Conservation (phyloP, 2,329 filamentous ascomycete species). For the Colletotrichum liriopes region DNA sequence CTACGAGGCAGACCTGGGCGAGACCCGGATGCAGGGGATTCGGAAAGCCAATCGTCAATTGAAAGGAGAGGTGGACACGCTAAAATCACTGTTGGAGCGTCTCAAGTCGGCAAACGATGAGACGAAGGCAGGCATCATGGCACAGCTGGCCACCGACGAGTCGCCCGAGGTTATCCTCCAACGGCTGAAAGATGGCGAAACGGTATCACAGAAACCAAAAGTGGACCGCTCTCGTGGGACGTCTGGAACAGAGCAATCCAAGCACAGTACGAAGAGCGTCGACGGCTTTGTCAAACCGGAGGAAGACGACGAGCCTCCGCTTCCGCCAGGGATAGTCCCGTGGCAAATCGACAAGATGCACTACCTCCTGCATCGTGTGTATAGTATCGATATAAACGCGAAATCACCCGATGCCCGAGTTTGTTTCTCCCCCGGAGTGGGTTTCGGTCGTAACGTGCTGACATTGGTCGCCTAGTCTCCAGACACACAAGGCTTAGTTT, state of each 20-base stretch:
- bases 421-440: neutral
- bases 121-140: conserved; percentile 14
- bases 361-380: conserved; percentile 20
- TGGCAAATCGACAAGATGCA: conserved; percentile 37
- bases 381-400: conserved; percentile 9
- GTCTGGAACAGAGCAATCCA: neutral
- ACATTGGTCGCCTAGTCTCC: neutral
- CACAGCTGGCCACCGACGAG: conserved; percentile 10
- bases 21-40: conserved; percentile 39
- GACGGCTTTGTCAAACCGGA: conserved; percentile 1
- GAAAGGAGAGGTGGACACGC: conserved; percentile 1
- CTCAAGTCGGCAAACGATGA: conserved; percentile 21
- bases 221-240: neutral
- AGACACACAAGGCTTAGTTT: neutral
- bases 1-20: conserved; percentile 34
- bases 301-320: conserved; percentile 1
- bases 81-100: conserved; percentile 25
- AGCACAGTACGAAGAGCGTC: neutral
- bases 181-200: neutral
- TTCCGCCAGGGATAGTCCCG: conserved; percentile 8
- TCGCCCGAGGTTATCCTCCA: conserved; percentile 18
- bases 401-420: neutral
- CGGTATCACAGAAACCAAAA: neutral
- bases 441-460: neutral
- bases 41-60: conserved; percentile 32